Percentiles rank a stretch among this genome's conserved stretches.
These are phyloP conservation scores for Venturia oleaginea DNA, from an alignment of 2,329 filamentous ascomycete genomes.

Conservation along the genomic window DNA sequence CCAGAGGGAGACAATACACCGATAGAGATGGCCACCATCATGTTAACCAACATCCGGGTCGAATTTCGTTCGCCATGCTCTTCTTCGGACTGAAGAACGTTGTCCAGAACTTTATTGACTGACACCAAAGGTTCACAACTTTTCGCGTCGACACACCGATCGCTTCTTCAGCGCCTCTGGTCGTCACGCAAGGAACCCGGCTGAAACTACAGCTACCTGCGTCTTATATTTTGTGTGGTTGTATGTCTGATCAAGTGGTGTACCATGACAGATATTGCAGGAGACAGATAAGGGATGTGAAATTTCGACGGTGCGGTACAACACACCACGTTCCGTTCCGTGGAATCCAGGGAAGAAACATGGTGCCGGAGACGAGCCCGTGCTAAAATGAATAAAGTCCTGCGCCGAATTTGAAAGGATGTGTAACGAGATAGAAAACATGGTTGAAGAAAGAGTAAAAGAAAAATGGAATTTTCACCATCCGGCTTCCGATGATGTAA, in stretches of 20 bases:
- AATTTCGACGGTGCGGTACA: background rate
- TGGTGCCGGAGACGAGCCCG: background rate
- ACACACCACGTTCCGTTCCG: background rate
- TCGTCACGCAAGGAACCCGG: background rate
- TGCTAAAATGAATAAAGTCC: background rate
- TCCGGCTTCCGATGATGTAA: background rate
- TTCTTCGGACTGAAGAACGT: no score
- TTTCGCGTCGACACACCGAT: background rate
- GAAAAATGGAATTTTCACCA: background rate
- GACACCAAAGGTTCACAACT: background rate
- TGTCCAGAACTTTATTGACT: no score
- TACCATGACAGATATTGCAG: background rate
- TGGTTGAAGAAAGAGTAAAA: no score
- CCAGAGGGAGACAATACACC: no score
- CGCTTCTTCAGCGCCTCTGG: background rate
- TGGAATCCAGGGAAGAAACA: background rate
- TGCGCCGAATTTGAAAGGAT: background rate
- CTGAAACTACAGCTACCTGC: background rate
- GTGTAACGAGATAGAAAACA: background rate
- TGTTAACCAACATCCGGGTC: no score
- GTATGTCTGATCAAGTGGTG: background rate
- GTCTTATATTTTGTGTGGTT: background rate
- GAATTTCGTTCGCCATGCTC: no score
- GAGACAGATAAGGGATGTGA: background rate
- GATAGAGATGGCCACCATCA: no score